Evolutionary conservation across 2,329 filamentous ascomycete genomes (phyloP).

Genomic region (Cadophora sp.): DNA sequence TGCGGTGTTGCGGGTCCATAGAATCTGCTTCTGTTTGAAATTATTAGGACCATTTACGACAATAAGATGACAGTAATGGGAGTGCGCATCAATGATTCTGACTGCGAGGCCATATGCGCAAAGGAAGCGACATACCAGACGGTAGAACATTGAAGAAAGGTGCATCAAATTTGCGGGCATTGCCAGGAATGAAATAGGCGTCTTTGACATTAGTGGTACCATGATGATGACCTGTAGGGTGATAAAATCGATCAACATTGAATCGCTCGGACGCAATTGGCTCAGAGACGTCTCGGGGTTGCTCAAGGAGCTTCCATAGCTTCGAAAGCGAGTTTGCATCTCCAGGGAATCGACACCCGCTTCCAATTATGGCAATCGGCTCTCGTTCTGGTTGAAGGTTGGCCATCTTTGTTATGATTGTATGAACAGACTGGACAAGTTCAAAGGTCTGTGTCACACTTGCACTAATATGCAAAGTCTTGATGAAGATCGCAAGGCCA

Average conservation of each 20-base stretch:
- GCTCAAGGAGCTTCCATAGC: constrained; percentile 40
- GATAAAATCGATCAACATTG: constrained; percentile 49
- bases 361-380: constrained; percentile 25
- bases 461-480: neutral
- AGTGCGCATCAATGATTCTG: neutral
- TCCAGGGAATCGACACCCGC: constrained; percentile 21
- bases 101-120: neutral
- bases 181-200: constrained; percentile 20
- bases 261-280: constrained; percentile 35
- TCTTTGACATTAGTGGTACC: constrained; percentile 19
- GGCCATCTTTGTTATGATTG: neutral
- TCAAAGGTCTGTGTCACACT: neutral
- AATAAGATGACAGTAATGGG: neutral
- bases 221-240: constrained; percentile 47
- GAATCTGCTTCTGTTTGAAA: constrained; percentile 42
- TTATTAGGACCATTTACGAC: neutral
- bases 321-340: constrained; percentile 32
- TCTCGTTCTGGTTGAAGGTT: neutral
- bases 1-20: constrained; percentile 40
- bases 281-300: constrained; percentile 32
- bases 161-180: constrained; percentile 29
- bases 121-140: neutral
- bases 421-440: neutral
- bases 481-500: neutral
- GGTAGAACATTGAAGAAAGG: constrained; percentile 25